Conservation (phyloP, 2,329 filamentous ascomycete species). For the Diplodia sapinea region DNA sequence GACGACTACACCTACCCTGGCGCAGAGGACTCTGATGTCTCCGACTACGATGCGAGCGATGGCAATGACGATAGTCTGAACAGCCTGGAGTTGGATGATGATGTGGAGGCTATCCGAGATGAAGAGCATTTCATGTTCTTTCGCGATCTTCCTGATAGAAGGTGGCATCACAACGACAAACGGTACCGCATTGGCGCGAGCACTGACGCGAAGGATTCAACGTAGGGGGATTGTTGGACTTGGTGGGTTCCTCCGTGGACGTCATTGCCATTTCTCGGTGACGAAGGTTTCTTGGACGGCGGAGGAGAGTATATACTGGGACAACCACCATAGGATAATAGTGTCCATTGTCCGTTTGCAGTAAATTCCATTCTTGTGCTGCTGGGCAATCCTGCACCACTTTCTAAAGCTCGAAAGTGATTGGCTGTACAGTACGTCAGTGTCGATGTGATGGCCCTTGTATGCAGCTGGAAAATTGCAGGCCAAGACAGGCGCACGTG, state of each 20-base stretch:
- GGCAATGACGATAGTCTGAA: not conserved
- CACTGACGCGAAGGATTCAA: not conserved
- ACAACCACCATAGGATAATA: too few relatives aligned
- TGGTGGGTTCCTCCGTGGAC: not conserved
- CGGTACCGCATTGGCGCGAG: not conserved
- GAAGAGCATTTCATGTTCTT: not conserved
- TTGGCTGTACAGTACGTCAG: too few relatives aligned
- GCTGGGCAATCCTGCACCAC: too few relatives aligned
- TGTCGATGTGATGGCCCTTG: too few relatives aligned
- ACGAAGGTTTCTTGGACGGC: too few relatives aligned
- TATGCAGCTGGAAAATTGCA: too few relatives aligned
- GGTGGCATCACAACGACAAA: rapidly evolving
- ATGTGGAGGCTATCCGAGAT: not conserved
- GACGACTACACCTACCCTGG: rapidly evolving
- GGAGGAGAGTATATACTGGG: too few relatives aligned
- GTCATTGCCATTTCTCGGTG: not conserved
- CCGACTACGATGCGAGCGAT: not conserved
- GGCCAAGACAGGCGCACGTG: too few relatives aligned
- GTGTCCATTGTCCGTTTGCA: too few relatives aligned
- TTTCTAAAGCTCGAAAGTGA: too few relatives aligned
- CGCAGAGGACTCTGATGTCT: not conserved
- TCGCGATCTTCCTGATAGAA: too few relatives aligned
- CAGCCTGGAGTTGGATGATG: not conserved
- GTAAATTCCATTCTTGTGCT: too few relatives aligned
- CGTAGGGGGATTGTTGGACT: not conserved